Evolutionary conservation across 2,329 filamentous ascomycete genomes (phyloP), one percentile per base, ranked within the genome.

Genomic region (Fusarium sp.): DNA sequence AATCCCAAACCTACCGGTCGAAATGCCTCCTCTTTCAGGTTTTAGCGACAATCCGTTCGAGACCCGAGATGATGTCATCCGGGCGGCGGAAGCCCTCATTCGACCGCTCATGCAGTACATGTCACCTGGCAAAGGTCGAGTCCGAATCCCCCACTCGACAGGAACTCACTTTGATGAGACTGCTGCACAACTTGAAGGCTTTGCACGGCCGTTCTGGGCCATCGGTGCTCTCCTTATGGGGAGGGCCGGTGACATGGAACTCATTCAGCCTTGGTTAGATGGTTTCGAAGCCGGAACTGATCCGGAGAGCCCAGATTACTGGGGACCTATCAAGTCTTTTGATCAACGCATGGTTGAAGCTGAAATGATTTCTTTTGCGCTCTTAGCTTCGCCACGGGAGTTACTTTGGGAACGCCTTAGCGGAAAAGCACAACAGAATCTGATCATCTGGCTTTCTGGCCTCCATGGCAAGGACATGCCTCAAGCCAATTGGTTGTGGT

Each of bases 261-360:
- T 72, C 3, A 48, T 66, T 16, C 70, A 73, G 30, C 82, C 80
- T 81, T 58, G 59, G 43, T 7, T 82, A 9, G 61, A 75, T 8
- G 82, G 82, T 7, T 67, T 84, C 16, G 58, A 70, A 8, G 65
- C 73, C 6, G 82, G 82, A 20, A 80, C 79, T 1, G 78, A 84
- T 43, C 81, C 81, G 0, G 60, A 58, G 5, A 77, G 79, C 41
- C 58, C 66, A 2, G 82, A 83, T 43, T 88, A 86, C 72, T 88
- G 87, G 87, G 87, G 86, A 0, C 77, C 80, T 9, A 82, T 88
- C 1, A 77, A 80, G 4, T 77, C 85, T 20, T 79, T 80, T 8
- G 86, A 88, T 69, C 87, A 88, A 74, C 78, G 87, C 3, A 88
- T 88, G 87, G 87, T 88, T 5, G 87, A 88, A 73, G 83, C 85